A percentile compares a stretch with the other conserved stretches of the same genome.
phyloP scores from a whole-genome alignment of 2,329 filamentous ascomycete genomes.

The Hymenoscyphus occultus region DNA sequence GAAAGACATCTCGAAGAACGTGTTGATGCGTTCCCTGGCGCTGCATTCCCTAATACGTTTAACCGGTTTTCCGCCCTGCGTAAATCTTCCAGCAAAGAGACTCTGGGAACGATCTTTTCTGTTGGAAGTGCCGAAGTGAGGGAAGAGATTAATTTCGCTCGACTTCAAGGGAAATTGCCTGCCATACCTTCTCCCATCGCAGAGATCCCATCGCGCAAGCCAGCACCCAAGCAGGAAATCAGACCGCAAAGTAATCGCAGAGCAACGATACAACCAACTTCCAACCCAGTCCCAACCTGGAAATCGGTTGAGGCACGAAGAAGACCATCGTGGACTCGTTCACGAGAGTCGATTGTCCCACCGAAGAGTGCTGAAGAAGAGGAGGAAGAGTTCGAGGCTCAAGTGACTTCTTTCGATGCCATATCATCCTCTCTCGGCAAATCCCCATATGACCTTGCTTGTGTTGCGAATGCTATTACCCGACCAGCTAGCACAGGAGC shows the following conservation, averaged over 20 bases:
- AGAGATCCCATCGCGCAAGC: conserved; percentile 14
- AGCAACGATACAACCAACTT: conserved; percentile 17
- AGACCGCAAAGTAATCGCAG: conserved; percentile 18
- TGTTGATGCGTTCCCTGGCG: conserved; percentile 25
- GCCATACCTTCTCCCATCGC: conserved; percentile 25
- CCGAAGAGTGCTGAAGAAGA: conserved; percentile 6
- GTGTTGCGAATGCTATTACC: conserved; percentile 14
- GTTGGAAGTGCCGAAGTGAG: conserved; percentile 30
- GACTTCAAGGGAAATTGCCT: conserved; percentile 27
- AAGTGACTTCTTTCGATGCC: conserved; percentile 26
- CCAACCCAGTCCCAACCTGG: conserved; percentile 10
- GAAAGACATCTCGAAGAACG: conserved; percentile 24
- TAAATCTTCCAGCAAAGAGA: conserved; percentile 29
- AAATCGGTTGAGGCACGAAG: conserved; percentile 10
- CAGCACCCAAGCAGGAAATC: conserved; percentile 13
- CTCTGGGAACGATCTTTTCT: conserved; percentile 31
- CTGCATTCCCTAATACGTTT: conserved; percentile 26
- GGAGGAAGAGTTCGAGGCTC: conserved; percentile 27
- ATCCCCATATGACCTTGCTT: conserved; percentile 29
- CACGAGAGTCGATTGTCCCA: conserved; percentile 11
- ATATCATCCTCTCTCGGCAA: conserved; percentile 27
- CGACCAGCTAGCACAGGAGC: conserved; percentile 8
- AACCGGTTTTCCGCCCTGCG: conserved; percentile 14
- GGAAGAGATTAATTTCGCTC: conserved; percentile 26
- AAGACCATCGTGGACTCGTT: conserved; percentile 10